phyloP scores from a whole-genome alignment of 495 filamentous ascomycete genomes.

The Hypoxylon rickii region DNA sequence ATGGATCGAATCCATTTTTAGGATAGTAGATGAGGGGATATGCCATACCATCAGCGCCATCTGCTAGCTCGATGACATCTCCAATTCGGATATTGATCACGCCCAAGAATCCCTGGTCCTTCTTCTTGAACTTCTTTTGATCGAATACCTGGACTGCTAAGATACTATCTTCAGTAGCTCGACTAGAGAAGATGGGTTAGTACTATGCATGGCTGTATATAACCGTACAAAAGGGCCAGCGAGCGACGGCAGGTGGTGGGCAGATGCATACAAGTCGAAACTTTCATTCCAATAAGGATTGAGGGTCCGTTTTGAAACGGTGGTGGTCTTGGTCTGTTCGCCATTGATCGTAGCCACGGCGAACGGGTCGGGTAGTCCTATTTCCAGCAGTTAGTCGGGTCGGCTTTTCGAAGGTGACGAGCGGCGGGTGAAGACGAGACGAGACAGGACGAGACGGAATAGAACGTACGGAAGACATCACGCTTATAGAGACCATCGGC shows the following conservation, averaged over 20 bases:
- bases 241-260: slow-evolving; percentile 4
- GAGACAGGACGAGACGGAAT: no score
- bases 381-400: slow-evolving; percentile 31
- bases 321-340: slow-evolving; percentile 94
- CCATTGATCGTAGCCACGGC: slow-evolving; percentile 95
- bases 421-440: no score
- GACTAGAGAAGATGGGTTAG: slow-evolving; percentile 52
- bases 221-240: no score
- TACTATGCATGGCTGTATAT: no score
- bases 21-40: neutral
- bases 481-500: slow-evolving; percentile 98
- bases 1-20: no score
- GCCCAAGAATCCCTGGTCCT: slow-evolving; percentile 97
- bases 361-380: slow-evolving; percentile 97
- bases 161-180: slow-evolving; percentile 90
- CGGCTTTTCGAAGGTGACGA: no score
- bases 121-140: slow-evolving; percentile 99
- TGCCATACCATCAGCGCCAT: slow-evolving; percentile 85
- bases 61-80: slow-evolving; percentile 84
- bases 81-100: slow-evolving; percentile 97
- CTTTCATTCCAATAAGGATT: slow-evolving; percentile 99
- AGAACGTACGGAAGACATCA: slow-evolving; percentile 90
- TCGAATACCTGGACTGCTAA: slow-evolving; percentile 98
- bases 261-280: slow-evolving; percentile 84
- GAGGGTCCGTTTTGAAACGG: slow-evolving; percentile 93